phyloP scores from a whole-genome alignment of 2,329 filamentous ascomycete genomes.

The Colletotrichum karsti region DNA sequence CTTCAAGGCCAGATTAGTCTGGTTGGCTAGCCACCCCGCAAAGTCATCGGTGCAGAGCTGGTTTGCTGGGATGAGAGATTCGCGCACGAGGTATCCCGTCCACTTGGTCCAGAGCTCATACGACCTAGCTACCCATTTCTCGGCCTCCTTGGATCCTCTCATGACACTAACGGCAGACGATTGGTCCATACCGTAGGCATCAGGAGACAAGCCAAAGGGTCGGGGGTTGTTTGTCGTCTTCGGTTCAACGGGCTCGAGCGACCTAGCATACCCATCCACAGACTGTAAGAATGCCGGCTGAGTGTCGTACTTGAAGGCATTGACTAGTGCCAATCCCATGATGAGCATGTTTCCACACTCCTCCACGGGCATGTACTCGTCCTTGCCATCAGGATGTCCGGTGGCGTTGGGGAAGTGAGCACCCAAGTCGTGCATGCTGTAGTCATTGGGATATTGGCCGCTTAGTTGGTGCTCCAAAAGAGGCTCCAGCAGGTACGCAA shows the following conservation, averaged over 20 bases:
- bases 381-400: slow-evolving; percentile 72
- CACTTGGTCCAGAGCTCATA: slow-evolving; percentile 80
- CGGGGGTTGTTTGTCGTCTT: slow-evolving; percentile 21
- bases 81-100: slow-evolving; percentile 77
- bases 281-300: slow-evolving; percentile 68
- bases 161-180: slow-evolving; percentile 60
- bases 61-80: slow-evolving; percentile 73
- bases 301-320: slow-evolving; percentile 73
- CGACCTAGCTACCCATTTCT: slow-evolving; percentile 55
- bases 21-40: slow-evolving; percentile 77
- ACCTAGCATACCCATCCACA: slow-evolving; percentile 40
- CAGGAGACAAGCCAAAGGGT: slow-evolving; percentile 47
- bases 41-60: slow-evolving; percentile 84
- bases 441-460: slow-evolving; percentile 84
- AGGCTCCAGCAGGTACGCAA: slow-evolving; percentile 82
- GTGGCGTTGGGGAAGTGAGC: slow-evolving; percentile 80
- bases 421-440: slow-evolving; percentile 82
- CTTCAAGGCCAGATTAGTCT: slow-evolving; percentile 80
- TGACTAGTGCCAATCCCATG: slow-evolving; percentile 80
- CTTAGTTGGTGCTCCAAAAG: slow-evolving; percentile 83
- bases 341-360: slow-evolving; percentile 82
- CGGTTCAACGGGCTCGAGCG: not conserved
- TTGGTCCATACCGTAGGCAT: slow-evolving; percentile 62
- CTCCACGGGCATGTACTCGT: slow-evolving; percentile 81
- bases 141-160: slow-evolving; percentile 53